A percentile compares a stretch with the other conserved stretches of the same genome.
phyloP scores from a whole-genome alignment of 2,329 filamentous ascomycete species.

The Claviceps fusiformis region DNA sequence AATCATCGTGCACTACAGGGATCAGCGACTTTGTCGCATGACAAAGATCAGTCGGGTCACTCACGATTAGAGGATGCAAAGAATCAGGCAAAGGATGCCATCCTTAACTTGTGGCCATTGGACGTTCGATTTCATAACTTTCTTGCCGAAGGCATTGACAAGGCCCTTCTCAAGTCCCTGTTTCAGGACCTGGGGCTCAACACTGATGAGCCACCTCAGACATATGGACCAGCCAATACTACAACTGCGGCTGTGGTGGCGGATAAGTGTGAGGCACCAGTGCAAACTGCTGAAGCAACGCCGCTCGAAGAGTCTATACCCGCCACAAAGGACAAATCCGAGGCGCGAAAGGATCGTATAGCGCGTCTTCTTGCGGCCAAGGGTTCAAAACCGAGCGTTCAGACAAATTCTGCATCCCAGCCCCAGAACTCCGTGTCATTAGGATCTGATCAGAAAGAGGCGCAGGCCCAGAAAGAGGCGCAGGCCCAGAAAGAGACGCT shows the following conservation, averaged over 20 bases:
- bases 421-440: slow-evolving; percentile 4
- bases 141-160: slow-evolving; percentile 58
- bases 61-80: slow-evolving; percentile 25
- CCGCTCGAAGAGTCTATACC: background rate
- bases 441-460: background rate
- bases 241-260: background rate
- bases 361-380: slow-evolving; percentile 64
- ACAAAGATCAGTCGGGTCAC: background rate
- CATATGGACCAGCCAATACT: background rate
- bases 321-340: slow-evolving; percentile 22
- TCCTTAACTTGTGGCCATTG: slow-evolving; percentile 48
- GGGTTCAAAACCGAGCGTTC: slow-evolving; percentile 34
- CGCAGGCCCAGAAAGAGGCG: background rate
- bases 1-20: background rate
- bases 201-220: slow-evolving; percentile 11
- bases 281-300: background rate
- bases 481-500: background rate
- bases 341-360: slow-evolving; percentile 64
- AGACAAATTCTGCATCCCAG: slow-evolving; percentile 6
- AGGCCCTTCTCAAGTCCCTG: slow-evolving; percentile 44
- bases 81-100: slow-evolving; percentile 51
- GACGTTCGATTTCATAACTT: slow-evolving; percentile 64
- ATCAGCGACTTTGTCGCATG: background rate
- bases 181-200: slow-evolving; percentile 57
- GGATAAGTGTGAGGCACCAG: background rate